Evolutionary conservation across 371 early-diverging fungal genomes (phyloP).

Genomic region (Synchytrium microbalum): DNA sequence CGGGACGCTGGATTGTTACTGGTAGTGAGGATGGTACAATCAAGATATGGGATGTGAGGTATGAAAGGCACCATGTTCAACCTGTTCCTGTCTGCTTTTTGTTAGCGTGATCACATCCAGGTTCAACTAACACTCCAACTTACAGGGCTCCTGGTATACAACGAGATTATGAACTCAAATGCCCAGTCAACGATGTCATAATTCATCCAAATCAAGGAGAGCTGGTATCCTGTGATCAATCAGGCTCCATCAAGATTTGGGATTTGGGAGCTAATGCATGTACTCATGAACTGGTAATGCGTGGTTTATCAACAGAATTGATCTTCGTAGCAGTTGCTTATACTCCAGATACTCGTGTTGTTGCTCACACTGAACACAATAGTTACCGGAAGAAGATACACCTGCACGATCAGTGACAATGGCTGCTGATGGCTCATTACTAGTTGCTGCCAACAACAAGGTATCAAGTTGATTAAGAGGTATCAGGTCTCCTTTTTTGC

Average conservation of each 20-base stretch:
- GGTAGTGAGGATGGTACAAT: constrained; percentile 89
- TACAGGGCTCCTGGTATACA: constrained; percentile 65
- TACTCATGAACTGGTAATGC: constrained; percentile 69
- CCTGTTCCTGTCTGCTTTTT: no score
- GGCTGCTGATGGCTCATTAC: constrained; percentile 76
- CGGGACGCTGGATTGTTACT: constrained; percentile 88
- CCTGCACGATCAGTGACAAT: constrained; percentile 86
- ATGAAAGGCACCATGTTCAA: neutral
- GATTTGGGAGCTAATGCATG: constrained; percentile 83
- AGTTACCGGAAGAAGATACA: constrained; percentile 81
- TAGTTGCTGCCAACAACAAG: constrained; percentile 89
- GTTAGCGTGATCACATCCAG: no score
- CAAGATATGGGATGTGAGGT: constrained; percentile 81
- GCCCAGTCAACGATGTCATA: constrained; percentile 86
- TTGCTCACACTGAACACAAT: neutral
- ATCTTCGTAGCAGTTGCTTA: neutral
- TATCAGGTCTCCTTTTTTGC: constrained; percentile 8
- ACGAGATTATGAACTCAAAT: constrained; percentile 77
- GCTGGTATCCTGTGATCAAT: constrained; percentile 88
- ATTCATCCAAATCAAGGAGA: constrained; percentile 96
- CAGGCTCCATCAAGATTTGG: constrained; percentile 88
- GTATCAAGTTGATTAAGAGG: constrained; percentile 23
- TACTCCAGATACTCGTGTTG: neutral
- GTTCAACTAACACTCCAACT: no score
- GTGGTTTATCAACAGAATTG: neutral